phyloP scores from a whole-genome alignment of 2,329 filamentous ascomycete species.

The Fusarium concolor region DNA sequence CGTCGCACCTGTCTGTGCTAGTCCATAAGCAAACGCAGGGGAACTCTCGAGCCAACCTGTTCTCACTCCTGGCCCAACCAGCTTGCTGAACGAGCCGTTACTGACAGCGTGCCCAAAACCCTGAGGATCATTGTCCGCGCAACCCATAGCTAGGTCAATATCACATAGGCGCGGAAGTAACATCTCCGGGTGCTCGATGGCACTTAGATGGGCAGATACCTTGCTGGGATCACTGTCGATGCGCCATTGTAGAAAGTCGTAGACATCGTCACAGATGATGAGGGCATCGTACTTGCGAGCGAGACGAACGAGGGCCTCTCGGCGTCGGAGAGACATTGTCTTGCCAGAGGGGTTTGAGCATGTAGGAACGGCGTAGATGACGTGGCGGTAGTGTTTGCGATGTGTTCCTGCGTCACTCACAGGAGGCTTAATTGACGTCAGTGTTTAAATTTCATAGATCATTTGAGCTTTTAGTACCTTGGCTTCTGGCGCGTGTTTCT shows the following conservation, averaged over 20 bases:
- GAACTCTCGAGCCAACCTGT: constrained; percentile 90
- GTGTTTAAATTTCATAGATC: neutral
- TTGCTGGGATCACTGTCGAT: constrained; percentile 26
- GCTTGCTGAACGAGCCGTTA: constrained; percentile 92
- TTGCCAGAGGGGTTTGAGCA: constrained; percentile 90
- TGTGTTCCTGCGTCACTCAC: constrained; percentile 67
- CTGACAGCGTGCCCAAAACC: constrained; percentile 83
- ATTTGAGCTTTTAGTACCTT: constrained; percentile 6
- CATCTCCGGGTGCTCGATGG: constrained; percentile 54
- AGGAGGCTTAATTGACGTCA: constrained; percentile 50
- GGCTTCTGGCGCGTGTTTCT: constrained; percentile 40
- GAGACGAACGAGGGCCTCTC: constrained; percentile 77
- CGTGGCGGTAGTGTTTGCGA: constrained; percentile 84
- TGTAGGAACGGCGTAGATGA: constrained; percentile 90
- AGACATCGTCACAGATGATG: constrained; percentile 91
- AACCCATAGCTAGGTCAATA: constrained; percentile 76
- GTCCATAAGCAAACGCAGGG: constrained; percentile 62
- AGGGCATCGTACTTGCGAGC: constrained; percentile 84
- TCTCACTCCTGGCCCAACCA: constrained; percentile 81
- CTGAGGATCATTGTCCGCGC: constrained; percentile 55
- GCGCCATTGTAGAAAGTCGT: constrained; percentile 90
- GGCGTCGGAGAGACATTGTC: constrained; percentile 78
- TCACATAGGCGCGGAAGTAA: constrained; percentile 83
- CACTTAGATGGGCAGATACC: constrained; percentile 37
- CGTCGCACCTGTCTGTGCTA: constrained; percentile 65